Conservation (phyloP, 169 alveolate species). For the Plasmodium fragile region DNA sequence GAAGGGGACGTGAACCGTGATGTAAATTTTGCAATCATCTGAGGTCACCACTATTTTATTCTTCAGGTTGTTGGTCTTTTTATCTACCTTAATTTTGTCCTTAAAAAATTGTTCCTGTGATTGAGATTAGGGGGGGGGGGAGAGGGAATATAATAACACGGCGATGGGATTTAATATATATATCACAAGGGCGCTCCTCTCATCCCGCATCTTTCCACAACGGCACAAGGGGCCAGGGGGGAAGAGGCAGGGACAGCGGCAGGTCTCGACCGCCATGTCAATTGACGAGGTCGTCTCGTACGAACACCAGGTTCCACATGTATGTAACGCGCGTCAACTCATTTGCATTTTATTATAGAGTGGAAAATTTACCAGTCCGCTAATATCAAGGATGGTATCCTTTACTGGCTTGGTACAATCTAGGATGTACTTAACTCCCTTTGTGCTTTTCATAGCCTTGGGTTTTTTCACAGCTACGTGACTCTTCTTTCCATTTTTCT, state of each 20-base stretch:
- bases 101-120: conserved; percentile 96
- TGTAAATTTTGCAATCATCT: conserved; percentile 92
- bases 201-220: no score
- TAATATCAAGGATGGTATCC: conserved; percentile 93
- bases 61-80: conserved; percentile 97
- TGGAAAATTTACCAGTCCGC: conserved; percentile 85
- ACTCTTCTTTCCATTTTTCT: conserved; percentile 33
- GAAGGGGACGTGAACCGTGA: conserved; percentile 96
- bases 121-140: not conserved
- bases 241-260: not conserved
- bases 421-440: conserved; percentile 78
- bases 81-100: conserved; percentile 96
- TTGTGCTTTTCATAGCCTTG: conserved; percentile 36
- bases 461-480: conserved; percentile 37
- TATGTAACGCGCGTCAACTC: not conserved
- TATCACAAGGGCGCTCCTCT: no score
- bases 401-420: conserved; percentile 96
- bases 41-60: conserved; percentile 91
- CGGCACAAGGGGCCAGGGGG: no score
- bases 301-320: not conserved
- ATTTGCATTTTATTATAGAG: not conserved
- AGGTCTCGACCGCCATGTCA: not conserved
- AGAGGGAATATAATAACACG: not conserved
- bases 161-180: no score
- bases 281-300: not conserved